Evolutionary conservation across 2,329 filamentous ascomycete genomes (phyloP), one percentile per base, ranked within the genome.

Genomic region (Fusarium sp.): DNA sequence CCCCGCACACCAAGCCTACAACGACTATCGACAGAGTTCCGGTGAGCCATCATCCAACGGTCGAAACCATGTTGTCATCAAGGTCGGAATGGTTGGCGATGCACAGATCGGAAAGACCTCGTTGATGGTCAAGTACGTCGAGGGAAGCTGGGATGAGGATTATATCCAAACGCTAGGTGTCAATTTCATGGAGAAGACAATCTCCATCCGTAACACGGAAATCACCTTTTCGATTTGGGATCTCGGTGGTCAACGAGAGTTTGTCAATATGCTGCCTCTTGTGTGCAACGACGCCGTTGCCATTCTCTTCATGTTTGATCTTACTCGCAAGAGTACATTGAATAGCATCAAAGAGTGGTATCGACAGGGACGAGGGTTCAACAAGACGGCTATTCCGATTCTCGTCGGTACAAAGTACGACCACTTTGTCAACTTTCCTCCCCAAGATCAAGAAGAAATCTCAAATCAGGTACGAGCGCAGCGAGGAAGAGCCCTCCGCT

Each of bases 291-390:
- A 99, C 80, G 96, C 96, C 13, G 96, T 99, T 37, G 96, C 96
- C 57, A 98, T 99, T 75, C 88, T 99, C 46, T 99, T 99, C 90
- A 99, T 99, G 96, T 99, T 99, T 82, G 96, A 99, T 82, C 87
- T 99, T 75, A 99, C 96, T 35, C 90, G 96, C 77, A 99, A 99
- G 88, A 98, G 95, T 85, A 99, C 96, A 1, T 87, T 99, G 76
- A 99, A 99, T 85, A 97, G 94, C 79, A 98, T 99, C 87, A 99
- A 99, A 86, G 96, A 99, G 82, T 99, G 96, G 96, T 99, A 99
- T 82, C 90, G 96, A 62, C 96, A 99, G 84, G 96, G 96, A 53
- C 90, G 96, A 73, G 96, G 96, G 30, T 99, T 99, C 88, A 99
- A 99, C 88, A 99, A 99, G 88, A 99, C 96, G 19, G 96, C 96